Conservation (phyloP, 2,329 filamentous ascomycete genomes). For the Aspergillus fructus region DNA sequence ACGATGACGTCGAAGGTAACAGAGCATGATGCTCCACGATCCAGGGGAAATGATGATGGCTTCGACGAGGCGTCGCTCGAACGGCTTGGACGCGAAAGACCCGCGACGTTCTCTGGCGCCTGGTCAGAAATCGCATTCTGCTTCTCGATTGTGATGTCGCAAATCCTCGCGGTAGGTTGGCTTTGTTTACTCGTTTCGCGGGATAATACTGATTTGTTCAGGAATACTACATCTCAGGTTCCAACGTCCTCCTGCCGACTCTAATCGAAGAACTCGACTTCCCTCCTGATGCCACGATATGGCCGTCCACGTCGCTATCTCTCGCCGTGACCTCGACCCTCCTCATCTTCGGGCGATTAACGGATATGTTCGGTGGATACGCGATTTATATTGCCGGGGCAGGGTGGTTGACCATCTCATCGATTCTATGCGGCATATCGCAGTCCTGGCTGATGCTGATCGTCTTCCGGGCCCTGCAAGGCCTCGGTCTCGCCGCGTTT, state of each 20-base stretch:
- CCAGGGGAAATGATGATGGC: constrained; percentile 17
- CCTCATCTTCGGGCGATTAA: constrained; percentile 55
- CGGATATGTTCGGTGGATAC: constrained; percentile 64
- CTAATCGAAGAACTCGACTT: constrained; percentile 64
- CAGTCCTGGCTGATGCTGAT: constrained; percentile 68
- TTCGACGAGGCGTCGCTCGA: constrained; percentile 44
- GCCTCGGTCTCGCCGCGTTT: constrained; percentile 70
- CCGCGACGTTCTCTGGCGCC: constrained; percentile 53
- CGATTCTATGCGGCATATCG: constrained; percentile 68
- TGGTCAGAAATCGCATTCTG: constrained; percentile 63
- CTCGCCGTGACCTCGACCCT: constrained; percentile 50
- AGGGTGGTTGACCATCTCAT: constrained; percentile 66
- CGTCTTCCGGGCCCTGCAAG: constrained; percentile 71
- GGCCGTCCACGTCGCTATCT: constrained; percentile 54
- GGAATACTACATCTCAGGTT: constrained; percentile 78
- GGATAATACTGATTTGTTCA: constrained; percentile 22
- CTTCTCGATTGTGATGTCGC: constrained; percentile 61
- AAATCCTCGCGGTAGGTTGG: constrained; percentile 58
- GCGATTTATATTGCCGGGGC: constrained; percentile 64
- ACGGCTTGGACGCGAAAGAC: constrained; percentile 62
- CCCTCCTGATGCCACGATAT: constrained; percentile 60
- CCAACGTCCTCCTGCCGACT: constrained; percentile 66
- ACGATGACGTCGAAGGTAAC: constrained; percentile 1
- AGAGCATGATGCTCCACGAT: constrained; percentile 11
- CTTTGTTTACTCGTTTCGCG: background rate